A percentile compares a stretch with the other conserved stretches of the same genome.
phyloP scores from a whole-genome alignment of 2,329 filamentous ascomycete species.

The Colletotrichum liriopes region DNA sequence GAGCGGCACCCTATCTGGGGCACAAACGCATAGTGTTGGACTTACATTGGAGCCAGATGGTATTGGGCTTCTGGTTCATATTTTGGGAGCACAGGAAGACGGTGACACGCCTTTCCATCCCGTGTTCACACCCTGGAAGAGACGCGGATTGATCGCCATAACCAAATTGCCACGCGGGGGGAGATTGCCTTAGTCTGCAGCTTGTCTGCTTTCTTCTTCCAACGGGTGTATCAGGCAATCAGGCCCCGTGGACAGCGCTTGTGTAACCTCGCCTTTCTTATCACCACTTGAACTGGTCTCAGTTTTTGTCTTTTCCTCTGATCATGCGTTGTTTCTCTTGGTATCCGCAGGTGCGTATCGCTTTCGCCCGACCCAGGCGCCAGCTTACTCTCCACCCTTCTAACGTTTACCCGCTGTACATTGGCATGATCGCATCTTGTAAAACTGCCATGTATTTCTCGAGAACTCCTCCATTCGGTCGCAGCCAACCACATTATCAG shows the following conservation, averaged over 20 bases:
- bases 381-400: slow-evolving; percentile 1
- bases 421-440: slow-evolving; percentile 5
- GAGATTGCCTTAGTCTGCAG: neutral
- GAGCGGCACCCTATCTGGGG: neutral
- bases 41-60: neutral
- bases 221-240: slow-evolving; percentile 26
- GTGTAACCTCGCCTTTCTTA: slow-evolving; percentile 21
- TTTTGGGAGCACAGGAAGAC: neutral
- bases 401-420: neutral
- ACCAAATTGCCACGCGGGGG: neutral
- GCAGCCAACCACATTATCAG: slow-evolving; percentile 15
- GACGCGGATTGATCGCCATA: neutral
- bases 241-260: slow-evolving; percentile 11
- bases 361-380: slow-evolving; percentile 10
- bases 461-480: slow-evolving; percentile 6
- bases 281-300: slow-evolving; percentile 6
- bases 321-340: neutral
- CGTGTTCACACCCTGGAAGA: neutral
- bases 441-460: slow-evolving; percentile 5
- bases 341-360: neutral
- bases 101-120: neutral
- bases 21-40: too few species aligned
- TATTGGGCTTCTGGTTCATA: too few species aligned
- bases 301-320: neutral
- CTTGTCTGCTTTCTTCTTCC: neutral